phyloP scores from a whole-genome alignment of 306 rosid genomes.

The Medicago arabica region DNA sequence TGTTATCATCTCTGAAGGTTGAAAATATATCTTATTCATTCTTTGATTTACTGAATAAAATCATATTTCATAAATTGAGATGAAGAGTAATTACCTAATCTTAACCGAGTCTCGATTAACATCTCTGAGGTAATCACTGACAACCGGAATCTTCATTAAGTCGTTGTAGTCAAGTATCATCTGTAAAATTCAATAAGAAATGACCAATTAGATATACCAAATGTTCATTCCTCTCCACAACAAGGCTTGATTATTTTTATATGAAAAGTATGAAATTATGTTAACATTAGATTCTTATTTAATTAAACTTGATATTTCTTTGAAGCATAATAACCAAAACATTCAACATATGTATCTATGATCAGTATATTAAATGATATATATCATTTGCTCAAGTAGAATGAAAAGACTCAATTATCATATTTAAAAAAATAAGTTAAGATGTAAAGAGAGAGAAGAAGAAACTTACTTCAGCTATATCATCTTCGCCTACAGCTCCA shows the following conservation, averaged over 20 bases:
- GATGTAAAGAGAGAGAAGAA: slow-evolving; percentile 27
- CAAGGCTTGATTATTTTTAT: no score
- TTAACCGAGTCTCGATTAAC: slow-evolving; percentile 37
- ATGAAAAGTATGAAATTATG: not conserved
- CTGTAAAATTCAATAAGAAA: slow-evolving; percentile 53
- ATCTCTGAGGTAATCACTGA: slow-evolving; percentile 49
- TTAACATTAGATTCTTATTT: slow-evolving; percentile 6
- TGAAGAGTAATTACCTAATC: slow-evolving; percentile 59
- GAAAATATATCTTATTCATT: slow-evolving; percentile 1
- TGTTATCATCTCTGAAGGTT: slow-evolving; percentile 50
- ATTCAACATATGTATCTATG: not conserved
- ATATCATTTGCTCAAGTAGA: slow-evolving; percentile 9
- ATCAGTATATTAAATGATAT: not conserved
- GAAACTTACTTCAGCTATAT: slow-evolving; percentile 68
- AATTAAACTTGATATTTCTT: slow-evolving; percentile 22
- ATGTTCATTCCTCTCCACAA: no score
- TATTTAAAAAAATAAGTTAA: not conserved
- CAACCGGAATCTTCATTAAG: slow-evolving; percentile 64
- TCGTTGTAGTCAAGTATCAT: slow-evolving; percentile 76
- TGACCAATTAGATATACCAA: no score
- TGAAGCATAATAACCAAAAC: not conserved
- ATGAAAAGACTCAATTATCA: not conserved
- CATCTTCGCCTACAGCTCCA: slow-evolving; percentile 96
- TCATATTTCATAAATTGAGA: not conserved
- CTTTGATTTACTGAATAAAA: not conserved